Evolutionary conservation across 345 rosid species (phyloP), one percentile per base, ranked within the genome.

Genomic region (Melaleuca alternifolia): DNA sequence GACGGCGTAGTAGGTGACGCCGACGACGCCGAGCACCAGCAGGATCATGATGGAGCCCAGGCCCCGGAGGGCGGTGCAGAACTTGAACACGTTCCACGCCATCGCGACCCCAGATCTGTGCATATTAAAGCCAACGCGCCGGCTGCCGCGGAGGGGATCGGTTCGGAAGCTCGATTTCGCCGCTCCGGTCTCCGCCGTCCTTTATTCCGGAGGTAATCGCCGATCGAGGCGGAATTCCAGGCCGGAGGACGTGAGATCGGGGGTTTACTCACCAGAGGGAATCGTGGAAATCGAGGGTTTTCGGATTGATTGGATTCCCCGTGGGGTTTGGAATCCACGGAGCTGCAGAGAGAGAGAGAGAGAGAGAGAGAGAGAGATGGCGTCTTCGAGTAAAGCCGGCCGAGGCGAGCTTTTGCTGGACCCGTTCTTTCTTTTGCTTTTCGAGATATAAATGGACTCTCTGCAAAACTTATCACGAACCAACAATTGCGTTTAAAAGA

Each of bases 81-180:
- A 96, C 87, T 92, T 95, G 94, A 97, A 97, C 83, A 97, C 99
- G 92, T 97, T 96, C 99, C 99, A 97, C 50, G 99, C 99, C 99
- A 97, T 97, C 84, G 93, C 87, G 86, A 93, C 94, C 54, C 99
- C 98, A 90, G 99, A 96, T 96, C 98, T 96, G 89, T 95, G 98
- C 99, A 96, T 97, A 89, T 79, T 92, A 87, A 21, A 37, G 81
- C 48, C 81, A 26, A 21, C 81, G 48, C 26, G 81, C 26, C 48
- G 48, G 81, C 81, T 48, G 26, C 81, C 81, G 26, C 81, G 26
- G 12, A 71, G 81, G 81, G 26, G 48, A 37, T 71, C 81, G 81
- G 48, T 37, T 7, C 57, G 23, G 81, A 48, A 37, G 48, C 48
- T 71, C 48, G 81, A 71, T 37, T 20, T 11, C 79, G 48, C 79